Evolutionary conservation across 208 protist species (phyloP).

Genomic region (Trypanosomatidae sp.): DNA sequence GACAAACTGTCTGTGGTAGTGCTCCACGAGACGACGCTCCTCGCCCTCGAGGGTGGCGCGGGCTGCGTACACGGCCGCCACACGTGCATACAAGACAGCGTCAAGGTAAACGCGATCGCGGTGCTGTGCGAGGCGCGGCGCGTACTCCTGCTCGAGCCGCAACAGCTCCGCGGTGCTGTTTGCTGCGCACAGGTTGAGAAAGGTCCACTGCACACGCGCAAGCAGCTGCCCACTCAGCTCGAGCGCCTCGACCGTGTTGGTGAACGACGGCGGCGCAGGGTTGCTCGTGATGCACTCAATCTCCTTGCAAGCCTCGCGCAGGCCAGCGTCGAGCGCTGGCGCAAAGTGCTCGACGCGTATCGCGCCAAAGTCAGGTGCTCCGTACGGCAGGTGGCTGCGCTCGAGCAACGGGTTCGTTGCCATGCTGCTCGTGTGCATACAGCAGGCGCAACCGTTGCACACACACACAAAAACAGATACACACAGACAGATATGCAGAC

Average conservation of each 20-base stretch:
- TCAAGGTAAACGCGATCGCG: conserved; percentile 29
- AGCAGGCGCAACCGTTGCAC: too few species aligned
- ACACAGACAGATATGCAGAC: too few species aligned
- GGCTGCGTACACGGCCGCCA: conserved; percentile 14
- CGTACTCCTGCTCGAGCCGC: conserved; percentile 26
- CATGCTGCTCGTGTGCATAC: too few species aligned
- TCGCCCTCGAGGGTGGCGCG: conserved; percentile 14
- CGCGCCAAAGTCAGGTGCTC: conserved; percentile 22
- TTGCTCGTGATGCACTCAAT: conserved; percentile 6
- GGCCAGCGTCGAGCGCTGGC: conserved; percentile 25
- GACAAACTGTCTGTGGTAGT: conserved; percentile 14
- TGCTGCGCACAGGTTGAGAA: conserved; percentile 25
- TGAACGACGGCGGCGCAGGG: conserved; percentile 15
- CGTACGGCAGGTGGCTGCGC: conserved; percentile 17
- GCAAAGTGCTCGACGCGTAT: conserved; percentile 29
- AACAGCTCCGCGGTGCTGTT: conserved; percentile 26
- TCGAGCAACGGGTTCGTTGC: conserved; percentile 19
- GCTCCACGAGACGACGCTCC: conserved; percentile 14
- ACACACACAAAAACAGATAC: too few species aligned
- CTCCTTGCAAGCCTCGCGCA: conserved; percentile 27
- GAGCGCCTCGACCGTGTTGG: conserved; percentile 32
- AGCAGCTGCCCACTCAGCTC: conserved; percentile 20
- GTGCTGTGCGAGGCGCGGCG: conserved; percentile 16
- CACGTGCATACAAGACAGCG: conserved; percentile 18
- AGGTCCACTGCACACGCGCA: conserved; percentile 6